These are phyloP conservation scores for Rhodotorula sphaerocarpa DNA, from an alignment of 768 basidiomycete genomes.

Conservation along the genomic window DNA sequence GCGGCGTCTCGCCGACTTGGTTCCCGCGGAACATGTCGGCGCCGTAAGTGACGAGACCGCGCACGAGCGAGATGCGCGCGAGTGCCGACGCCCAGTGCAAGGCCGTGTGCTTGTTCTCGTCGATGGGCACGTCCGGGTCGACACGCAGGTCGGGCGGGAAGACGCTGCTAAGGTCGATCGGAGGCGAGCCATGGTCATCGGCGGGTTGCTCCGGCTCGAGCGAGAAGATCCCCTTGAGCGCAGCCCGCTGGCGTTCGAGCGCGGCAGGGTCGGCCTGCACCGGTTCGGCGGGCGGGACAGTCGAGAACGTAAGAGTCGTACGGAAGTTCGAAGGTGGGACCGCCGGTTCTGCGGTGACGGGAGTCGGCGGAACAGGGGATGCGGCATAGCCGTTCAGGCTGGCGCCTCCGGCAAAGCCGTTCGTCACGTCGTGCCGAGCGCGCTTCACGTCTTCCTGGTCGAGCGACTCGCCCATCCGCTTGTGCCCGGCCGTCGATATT, in stretches of 20 bases:
- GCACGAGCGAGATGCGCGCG: slow-evolving; percentile 59
- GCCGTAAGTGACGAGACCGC: slow-evolving; percentile 63
- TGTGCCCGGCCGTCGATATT: slow-evolving; percentile 1
- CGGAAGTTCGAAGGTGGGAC: slow-evolving; percentile 15
- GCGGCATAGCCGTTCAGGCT: not conserved
- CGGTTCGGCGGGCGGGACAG: slow-evolving; percentile 4
- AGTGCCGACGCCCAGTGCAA: slow-evolving; percentile 87
- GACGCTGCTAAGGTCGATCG: slow-evolving; percentile 19
- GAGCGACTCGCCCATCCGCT: slow-evolving; percentile 18
- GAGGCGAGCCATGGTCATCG: not conserved
- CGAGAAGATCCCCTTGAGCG: slow-evolving; percentile 29
- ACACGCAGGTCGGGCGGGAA: slow-evolving; percentile 37
- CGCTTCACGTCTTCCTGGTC: slow-evolving; percentile 27
- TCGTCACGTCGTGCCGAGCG: slow-evolving; percentile 4
- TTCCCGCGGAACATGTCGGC: slow-evolving; percentile 89
- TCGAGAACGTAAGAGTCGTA: slow-evolving; percentile 17
- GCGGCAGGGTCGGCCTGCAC: not conserved
- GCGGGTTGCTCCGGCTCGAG: slow-evolving; percentile 6
- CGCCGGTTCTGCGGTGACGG: not conserved
- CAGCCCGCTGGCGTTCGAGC: slow-evolving; percentile 16
- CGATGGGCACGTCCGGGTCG: slow-evolving; percentile 79
- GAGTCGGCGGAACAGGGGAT: not conserved
- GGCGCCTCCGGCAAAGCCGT: not conserved
- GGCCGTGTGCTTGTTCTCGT: slow-evolving; percentile 89
- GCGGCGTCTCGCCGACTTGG: slow-evolving; percentile 83